phyloP scores from a whole-genome alignment of 129 eudicot genomes.

The Flaveria ramosissima region DNA sequence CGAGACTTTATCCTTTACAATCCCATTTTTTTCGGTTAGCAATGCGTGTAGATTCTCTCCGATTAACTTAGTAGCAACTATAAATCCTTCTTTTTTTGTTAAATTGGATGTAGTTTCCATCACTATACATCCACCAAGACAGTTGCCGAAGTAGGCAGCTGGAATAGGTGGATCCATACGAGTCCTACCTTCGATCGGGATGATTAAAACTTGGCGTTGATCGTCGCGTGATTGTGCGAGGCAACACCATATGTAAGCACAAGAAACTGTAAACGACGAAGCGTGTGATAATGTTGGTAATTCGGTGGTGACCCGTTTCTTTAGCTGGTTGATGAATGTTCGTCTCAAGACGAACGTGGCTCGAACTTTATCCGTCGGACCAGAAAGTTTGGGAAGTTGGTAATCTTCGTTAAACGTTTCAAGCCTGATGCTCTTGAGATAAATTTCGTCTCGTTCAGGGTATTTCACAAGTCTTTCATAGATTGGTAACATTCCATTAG shows the following conservation, averaged over 20 bases:
- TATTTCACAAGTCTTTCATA: slow-evolving; percentile 25
- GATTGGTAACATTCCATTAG: slow-evolving; percentile 12
- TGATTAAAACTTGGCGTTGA: neutral
- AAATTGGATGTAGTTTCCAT: too few species aligned
- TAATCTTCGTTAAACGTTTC: neutral
- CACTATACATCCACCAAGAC: too few species aligned
- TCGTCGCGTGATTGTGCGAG: slow-evolving; percentile 32
- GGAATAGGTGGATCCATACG: too few species aligned
- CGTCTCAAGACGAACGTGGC: slow-evolving; percentile 33
- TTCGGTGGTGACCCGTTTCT: slow-evolving; percentile 13
- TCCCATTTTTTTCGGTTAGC: too few species aligned
- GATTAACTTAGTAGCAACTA: too few species aligned
- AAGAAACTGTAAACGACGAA: slow-evolving; percentile 41
- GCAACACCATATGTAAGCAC: slow-evolving; percentile 50
- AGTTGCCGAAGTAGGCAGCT: too few species aligned
- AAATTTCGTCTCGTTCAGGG: neutral
- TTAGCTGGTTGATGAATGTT: slow-evolving; percentile 25
- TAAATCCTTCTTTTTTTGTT: too few species aligned
- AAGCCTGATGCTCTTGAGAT: slow-evolving; percentile 15
- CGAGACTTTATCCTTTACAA: too few species aligned
- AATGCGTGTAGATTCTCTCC: too few species aligned
- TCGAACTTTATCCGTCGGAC: slow-evolving; percentile 29
- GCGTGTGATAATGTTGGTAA: slow-evolving; percentile 25
- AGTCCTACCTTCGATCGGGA: neutral
- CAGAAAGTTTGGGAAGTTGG: slow-evolving; percentile 11